Conservation (phyloP, 306 rosid species). For the Notholithocarpus densiflorus region DNA sequence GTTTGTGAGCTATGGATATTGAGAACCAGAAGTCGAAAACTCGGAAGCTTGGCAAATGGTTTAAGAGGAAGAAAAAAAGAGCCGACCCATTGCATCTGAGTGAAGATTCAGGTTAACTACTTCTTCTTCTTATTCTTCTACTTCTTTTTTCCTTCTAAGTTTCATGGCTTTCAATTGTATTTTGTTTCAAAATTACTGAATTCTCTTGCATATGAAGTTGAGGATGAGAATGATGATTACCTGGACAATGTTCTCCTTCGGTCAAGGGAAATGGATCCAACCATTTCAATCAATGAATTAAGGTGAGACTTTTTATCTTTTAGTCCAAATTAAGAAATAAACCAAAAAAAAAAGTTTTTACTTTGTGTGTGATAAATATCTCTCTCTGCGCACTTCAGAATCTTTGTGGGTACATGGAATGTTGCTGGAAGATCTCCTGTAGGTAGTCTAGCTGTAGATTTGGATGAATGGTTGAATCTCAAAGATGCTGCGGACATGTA, state of each 20-base stretch:
- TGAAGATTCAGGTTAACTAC: slow-evolving; percentile 53
- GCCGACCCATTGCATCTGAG: slow-evolving; percentile 34
- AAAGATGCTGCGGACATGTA: slow-evolving; percentile 83
- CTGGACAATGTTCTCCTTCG: slow-evolving; percentile 31
- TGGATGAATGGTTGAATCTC: slow-evolving; percentile 84
- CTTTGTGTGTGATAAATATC: neutral
- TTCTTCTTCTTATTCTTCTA: slow-evolving; percentile 5
- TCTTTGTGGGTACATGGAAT: slow-evolving; percentile 95
- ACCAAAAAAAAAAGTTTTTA: neutral
- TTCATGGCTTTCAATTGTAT: neutral
- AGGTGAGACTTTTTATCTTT: slow-evolving; percentile 42
- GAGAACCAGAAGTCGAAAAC: slow-evolving; percentile 40
- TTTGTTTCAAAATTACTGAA: neutral
- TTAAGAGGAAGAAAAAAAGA: slow-evolving; percentile 44
- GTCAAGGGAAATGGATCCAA: slow-evolving; percentile 58
- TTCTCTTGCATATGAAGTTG: slow-evolving; percentile 46
- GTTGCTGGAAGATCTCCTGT: slow-evolving; percentile 80
- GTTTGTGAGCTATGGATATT: slow-evolving; percentile 41
- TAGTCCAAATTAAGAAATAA: neutral
- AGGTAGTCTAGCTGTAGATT: slow-evolving; percentile 82
- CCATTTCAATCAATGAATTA: slow-evolving; percentile 59
- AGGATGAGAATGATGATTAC: slow-evolving; percentile 41
- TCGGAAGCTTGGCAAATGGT: slow-evolving; percentile 49
- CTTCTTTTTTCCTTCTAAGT: neutral
- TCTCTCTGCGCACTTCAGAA: slow-evolving; percentile 35